phyloP scores from a whole-genome alignment of 495 filamentous ascomycete genomes.

The Aspergillus hancockii region DNA sequence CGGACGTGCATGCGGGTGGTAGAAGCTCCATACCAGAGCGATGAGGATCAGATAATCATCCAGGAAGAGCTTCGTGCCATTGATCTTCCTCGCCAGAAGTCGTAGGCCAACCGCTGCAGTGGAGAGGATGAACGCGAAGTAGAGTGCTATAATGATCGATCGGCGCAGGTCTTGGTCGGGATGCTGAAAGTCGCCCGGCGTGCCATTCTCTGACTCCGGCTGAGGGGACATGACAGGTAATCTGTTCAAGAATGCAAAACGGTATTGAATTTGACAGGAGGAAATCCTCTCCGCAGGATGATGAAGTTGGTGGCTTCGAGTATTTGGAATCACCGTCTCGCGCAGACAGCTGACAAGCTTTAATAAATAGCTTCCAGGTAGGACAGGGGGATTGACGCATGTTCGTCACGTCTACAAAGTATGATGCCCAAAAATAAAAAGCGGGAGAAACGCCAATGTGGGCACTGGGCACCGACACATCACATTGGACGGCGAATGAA shows the following conservation, averaged over 20 bases:
- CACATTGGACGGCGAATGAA: neutral
- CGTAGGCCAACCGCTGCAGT: constrained; percentile 33
- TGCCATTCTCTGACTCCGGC: constrained; percentile 1
- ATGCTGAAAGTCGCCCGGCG: constrained; percentile 9
- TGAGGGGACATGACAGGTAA: constrained; percentile 8
- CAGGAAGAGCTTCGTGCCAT: constrained; percentile 25
- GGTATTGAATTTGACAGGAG: neutral
- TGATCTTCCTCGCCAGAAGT: constrained; percentile 28
- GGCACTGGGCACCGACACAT: neutral
- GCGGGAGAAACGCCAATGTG: neutral
- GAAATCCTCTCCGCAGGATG: neutral
- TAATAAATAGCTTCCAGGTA: constrained; percentile 7
- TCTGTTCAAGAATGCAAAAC: neutral
- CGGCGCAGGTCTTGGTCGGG: constrained; percentile 24
- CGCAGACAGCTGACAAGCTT: neutral
- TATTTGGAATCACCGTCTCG: constrained; percentile 8
- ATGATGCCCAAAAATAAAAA: neutral
- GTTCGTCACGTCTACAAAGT: neutral
- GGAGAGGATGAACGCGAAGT: constrained; percentile 32
- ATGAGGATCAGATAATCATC: constrained; percentile 44
- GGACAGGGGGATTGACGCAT: neutral
- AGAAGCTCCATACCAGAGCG: constrained; percentile 28
- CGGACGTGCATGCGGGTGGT: neutral
- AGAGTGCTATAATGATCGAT: constrained; percentile 30
- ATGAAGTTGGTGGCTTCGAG: constrained; percentile 3